These are phyloP conservation scores for Globisporangium cederbergense DNA, from an alignment of 352 stramenopile species.

Conservation along the genomic window DNA sequence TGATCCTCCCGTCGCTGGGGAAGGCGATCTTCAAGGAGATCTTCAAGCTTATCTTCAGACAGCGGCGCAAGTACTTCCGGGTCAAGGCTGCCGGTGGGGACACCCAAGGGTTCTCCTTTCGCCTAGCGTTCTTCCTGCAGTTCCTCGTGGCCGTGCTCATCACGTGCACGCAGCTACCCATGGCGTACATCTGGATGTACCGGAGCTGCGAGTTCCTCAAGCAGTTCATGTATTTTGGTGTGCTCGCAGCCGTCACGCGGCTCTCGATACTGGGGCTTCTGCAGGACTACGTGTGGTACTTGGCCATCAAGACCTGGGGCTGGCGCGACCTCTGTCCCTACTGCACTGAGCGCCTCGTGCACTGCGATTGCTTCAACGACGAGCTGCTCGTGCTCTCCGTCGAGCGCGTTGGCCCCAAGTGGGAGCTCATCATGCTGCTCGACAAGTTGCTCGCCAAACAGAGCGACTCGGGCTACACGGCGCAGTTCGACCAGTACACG, in stretches of 20 bases:
- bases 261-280: constrained; percentile 51
- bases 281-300: constrained; percentile 53
- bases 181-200: constrained; percentile 68
- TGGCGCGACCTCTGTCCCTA: constrained; percentile 63
- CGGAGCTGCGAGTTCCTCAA: constrained; percentile 59
- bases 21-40: constrained; percentile 75
- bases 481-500: constrained; percentile 57
- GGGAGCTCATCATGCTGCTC: constrained; percentile 57
- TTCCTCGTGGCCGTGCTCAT: constrained; percentile 50
- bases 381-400: constrained; percentile 57
- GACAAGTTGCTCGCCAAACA: constrained; percentile 46
- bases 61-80: constrained; percentile 65
- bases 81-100: constrained; percentile 40
- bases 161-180: constrained; percentile 41
- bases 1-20: constrained; percentile 47
- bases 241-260: constrained; percentile 50
- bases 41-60: constrained; percentile 73
- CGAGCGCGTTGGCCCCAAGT: constrained; percentile 58
- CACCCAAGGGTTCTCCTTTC: constrained; percentile 48
- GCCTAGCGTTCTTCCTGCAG: constrained; percentile 52
- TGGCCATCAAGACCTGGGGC: constrained; percentile 50
- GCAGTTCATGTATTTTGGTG: constrained; percentile 67
- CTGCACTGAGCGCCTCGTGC: constrained; percentile 54
- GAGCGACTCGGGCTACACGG: constrained; percentile 26
- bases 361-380: constrained; percentile 74